A percentile compares a stretch with the other conserved stretches of the same genome.
phyloP scores from a whole-genome alignment of 2,329 filamentous ascomycete species.

The Elsinoe necatrix region DNA sequence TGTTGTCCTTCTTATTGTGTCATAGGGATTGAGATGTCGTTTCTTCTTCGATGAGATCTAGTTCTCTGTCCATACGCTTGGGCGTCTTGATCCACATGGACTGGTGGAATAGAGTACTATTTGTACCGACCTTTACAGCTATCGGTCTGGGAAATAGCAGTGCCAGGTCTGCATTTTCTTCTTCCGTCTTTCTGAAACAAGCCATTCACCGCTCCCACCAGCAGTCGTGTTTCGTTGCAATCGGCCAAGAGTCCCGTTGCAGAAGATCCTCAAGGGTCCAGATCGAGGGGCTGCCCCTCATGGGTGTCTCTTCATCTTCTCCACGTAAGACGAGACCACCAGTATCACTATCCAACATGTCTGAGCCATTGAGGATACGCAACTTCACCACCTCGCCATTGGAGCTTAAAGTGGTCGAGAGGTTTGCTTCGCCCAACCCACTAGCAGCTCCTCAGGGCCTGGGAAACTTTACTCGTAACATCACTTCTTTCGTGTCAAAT shows the following conservation, averaged over 20 bases:
- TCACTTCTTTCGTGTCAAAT: conserved; percentile 41
- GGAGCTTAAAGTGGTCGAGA: conserved; percentile 63
- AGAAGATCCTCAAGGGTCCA: background rate
- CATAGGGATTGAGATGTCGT: background rate
- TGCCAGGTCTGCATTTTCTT: background rate
- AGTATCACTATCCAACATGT: conserved; percentile 21
- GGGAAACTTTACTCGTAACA: conserved; percentile 29
- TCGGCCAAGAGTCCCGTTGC: background rate
- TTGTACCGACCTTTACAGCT: too few species aligned
- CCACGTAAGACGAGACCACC: background rate
- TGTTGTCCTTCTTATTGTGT: background rate
- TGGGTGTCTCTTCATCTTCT: conserved; percentile 1
- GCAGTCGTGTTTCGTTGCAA: background rate
- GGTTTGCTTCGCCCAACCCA: conserved; percentile 53
- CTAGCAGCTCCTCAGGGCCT: conserved; percentile 33
- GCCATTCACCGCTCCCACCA: background rate
- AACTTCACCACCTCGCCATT: conserved; percentile 71
- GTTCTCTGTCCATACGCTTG: too few species aligned
- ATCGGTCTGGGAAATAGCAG: too few species aligned
- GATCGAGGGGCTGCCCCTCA: conserved; percentile 7
- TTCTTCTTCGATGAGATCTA: background rate
- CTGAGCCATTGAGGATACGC: conserved; percentile 57
- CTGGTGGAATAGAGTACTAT: too few species aligned
- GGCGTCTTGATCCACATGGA: too few species aligned
- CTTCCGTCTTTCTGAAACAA: background rate